Evolutionary conservation across 208 protist species (phyloP), one percentile per base, ranked within the genome.

Genomic region (Sergeia podlipaevii): DNA sequence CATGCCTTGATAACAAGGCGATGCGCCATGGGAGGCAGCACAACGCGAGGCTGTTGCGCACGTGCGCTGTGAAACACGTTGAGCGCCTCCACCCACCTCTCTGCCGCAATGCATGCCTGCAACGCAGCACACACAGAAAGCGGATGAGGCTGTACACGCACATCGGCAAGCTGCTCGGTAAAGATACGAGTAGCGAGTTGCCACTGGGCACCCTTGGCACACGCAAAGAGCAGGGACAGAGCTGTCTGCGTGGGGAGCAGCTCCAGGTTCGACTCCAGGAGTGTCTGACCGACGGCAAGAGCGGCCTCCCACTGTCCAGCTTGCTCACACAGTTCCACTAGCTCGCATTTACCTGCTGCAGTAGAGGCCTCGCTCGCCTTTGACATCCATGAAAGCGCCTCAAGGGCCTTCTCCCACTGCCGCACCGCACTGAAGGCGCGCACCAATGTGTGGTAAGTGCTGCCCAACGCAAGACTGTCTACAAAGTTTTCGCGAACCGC

Each of bases 321-420:
- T 60, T 89, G 69, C 65, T 89, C 78, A 64, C 85, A 90, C 37
- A 89, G 59, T 53, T 86, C 79, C 46, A 93, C 53, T 37, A 93
- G 36, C 64, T 87, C 79, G n/a, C 58, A 64, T 63, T 77, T 78
- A 32, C 85, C 85, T 13, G 81, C 75, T 23, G 66, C 56, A 30
- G 72, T 57, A 5, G 85, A 88, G n/a, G 85, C 81, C 34, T 93
- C 81, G 48, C 69, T 65, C 8, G 77, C 80, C 54, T 86, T 85
- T 11, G 50, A 55, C 85, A 93, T 93, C 82, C 85, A 93, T 17
- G 81, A 89, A 24, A 89, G 76, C 34, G 85, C 85, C 56, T 85
- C 61, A 30, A 93, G 56, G 30, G 85, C 85, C 69, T 86, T 82
- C 59, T 89, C 80, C 82, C 85, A 93, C 67, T 89, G 80, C 54